These are phyloP conservation scores for Astrothelium subdiscretum DNA, from an alignment of 495 filamentous ascomycete genomes.

Conservation along the genomic window DNA sequence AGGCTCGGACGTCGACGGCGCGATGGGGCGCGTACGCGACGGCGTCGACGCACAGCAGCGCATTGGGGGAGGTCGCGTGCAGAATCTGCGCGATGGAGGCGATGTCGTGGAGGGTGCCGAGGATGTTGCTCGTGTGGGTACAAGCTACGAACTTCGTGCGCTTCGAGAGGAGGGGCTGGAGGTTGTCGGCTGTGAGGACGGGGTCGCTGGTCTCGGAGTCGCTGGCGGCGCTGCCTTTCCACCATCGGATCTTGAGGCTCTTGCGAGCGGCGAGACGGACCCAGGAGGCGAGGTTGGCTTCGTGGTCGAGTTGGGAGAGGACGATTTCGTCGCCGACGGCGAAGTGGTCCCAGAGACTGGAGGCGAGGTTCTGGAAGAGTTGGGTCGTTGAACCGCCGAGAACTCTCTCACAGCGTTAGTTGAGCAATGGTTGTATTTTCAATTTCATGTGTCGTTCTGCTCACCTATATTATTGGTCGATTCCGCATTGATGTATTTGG, in stretches of 20 bases:
- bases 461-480: slow-evolving; percentile 46
- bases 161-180: slow-evolving; percentile 42
- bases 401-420: slow-evolving; percentile 27
- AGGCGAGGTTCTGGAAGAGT: slow-evolving; percentile 58
- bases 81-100: slow-evolving; percentile 42
- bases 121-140: slow-evolving; percentile 59
- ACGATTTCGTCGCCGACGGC: slow-evolving; percentile 51
- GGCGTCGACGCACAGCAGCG: slow-evolving; percentile 45
- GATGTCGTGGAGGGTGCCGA: slow-evolving; percentile 57
- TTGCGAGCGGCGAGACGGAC: slow-evolving; percentile 46
- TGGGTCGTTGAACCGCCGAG: slow-evolving; percentile 56
- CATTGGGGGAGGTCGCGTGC: slow-evolving; percentile 33
- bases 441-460: neutral
- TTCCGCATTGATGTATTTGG: slow-evolving; percentile 55
- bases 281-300: slow-evolving; percentile 62
- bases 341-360: slow-evolving; percentile 39
- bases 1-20: slow-evolving; percentile 47
- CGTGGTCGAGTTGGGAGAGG: slow-evolving; percentile 56
- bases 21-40: slow-evolving; percentile 64
- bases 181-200: slow-evolving; percentile 39
- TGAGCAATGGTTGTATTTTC: neutral
- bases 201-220: slow-evolving; percentile 35
- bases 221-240: slow-evolving; percentile 30
- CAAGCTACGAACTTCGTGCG: slow-evolving; percentile 55
- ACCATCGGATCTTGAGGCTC: slow-evolving; percentile 54